A percentile compares a stretch with the other conserved stretches of the same genome.
These are phyloP conservation scores for Aureobasidium sp. DNA, from an alignment of 2,329 filamentous ascomycete species.

Conservation along the genomic window DNA sequence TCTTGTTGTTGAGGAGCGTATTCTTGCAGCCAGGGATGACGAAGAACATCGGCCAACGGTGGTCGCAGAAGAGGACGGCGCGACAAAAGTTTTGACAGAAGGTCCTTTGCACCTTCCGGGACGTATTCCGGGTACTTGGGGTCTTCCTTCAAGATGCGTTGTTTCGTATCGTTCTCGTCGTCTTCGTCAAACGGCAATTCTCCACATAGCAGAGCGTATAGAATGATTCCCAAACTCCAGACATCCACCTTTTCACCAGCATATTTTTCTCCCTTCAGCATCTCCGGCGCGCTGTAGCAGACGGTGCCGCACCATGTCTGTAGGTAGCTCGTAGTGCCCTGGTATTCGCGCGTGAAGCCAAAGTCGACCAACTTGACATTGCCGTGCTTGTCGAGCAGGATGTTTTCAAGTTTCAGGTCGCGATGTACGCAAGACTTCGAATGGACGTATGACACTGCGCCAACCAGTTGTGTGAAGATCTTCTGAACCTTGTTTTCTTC, in stretches of 20 bases:
- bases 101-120: slow-evolving; percentile 65
- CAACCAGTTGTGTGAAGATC: slow-evolving; percentile 92
- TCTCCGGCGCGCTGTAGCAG: slow-evolving; percentile 96
- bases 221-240: slow-evolving; percentile 81
- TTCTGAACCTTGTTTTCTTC: slow-evolving; percentile 82
- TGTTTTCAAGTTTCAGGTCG: slow-evolving; percentile 94
- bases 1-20: slow-evolving; percentile 82
- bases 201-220: slow-evolving; percentile 74
- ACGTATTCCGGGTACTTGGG: slow-evolving; percentile 78
- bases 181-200: slow-evolving; percentile 96
- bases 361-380: slow-evolving; percentile 98
- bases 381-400: slow-evolving; percentile 89
- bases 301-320: slow-evolving; percentile 98
- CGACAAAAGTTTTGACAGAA: slow-evolving; percentile 76
- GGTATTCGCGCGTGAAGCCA: slow-evolving; percentile 95
- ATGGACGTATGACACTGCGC: slow-evolving; percentile 92
- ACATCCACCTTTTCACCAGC: slow-evolving; percentile 97
- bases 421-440: slow-evolving; percentile 92
- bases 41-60: slow-evolving; percentile 73
- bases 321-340: slow-evolving; percentile 86
- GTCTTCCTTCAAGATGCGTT: slow-evolving; percentile 76
- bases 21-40: slow-evolving; percentile 80
- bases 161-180: slow-evolving; percentile 82
- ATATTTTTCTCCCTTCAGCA: slow-evolving; percentile 97
- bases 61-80: slow-evolving; percentile 83